These are phyloP conservation scores for Ophiostoma novo-ulmi DNA, from an alignment of 2,329 filamentous ascomycete genomes.

Conservation along the genomic window DNA sequence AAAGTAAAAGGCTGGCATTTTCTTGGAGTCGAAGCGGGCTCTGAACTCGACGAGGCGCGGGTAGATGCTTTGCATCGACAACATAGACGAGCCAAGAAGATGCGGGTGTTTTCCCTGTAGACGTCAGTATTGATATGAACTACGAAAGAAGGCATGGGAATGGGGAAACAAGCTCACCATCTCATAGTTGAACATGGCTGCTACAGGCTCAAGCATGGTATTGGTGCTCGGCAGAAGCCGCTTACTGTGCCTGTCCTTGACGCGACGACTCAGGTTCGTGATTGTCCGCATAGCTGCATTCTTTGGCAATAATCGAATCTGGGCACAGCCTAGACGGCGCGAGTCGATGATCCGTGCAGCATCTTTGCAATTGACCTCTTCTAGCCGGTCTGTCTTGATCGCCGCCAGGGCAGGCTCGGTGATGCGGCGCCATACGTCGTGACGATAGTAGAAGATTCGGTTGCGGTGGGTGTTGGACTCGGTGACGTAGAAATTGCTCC, in stretches of 20 bases:
- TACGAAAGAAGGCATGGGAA: neutral
- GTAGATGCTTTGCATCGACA: conserved; percentile 78
- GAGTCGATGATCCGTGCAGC: conserved; percentile 55
- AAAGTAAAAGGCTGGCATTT: conserved; percentile 60
- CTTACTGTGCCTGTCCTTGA: conserved; percentile 39
- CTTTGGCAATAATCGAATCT: conserved; percentile 80
- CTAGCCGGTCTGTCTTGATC: conserved; percentile 70
- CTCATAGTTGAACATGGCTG: conserved; percentile 73
- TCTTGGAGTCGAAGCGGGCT: conserved; percentile 38
- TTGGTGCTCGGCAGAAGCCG: conserved; percentile 44
- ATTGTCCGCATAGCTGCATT: conserved; percentile 71
- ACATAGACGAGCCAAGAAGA: conserved; percentile 71
- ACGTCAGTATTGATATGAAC: neutral
- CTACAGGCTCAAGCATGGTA: conserved; percentile 58
- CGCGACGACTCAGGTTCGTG: conserved; percentile 71
- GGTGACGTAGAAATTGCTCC: conserved; percentile 88
- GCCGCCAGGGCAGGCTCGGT: conserved; percentile 64
- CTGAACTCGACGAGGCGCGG: conserved; percentile 67
- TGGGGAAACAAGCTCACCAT: conserved; percentile 37
- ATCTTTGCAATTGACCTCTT: conserved; percentile 60
- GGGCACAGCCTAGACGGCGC: conserved; percentile 67
- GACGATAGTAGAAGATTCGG: conserved; percentile 85
- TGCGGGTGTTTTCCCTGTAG: conserved; percentile 42
- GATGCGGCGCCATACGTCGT: conserved; percentile 80
- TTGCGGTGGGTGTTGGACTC: conserved; percentile 79